Evolutionary conservation across 345 rosid genomes (phyloP).

Genomic region (Salix dunnii): DNA sequence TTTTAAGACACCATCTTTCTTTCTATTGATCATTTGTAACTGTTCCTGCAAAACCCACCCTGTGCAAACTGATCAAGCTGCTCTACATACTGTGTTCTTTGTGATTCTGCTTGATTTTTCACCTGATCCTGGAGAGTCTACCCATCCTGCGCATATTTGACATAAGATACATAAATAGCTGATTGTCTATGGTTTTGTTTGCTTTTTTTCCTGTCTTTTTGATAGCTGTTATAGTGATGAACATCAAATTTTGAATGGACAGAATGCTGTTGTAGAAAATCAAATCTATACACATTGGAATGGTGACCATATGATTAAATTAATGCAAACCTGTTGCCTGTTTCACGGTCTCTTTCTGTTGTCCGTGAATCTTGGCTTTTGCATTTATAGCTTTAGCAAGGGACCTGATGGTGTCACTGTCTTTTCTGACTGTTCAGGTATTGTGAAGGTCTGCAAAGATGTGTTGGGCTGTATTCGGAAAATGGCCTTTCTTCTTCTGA

Average conservation of each 20-base stretch:
- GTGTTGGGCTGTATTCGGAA: conserved; percentile 59
- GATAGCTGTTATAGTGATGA: not conserved
- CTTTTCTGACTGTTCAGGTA: conserved; percentile 46
- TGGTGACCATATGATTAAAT: not conserved
- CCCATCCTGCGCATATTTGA: not conserved
- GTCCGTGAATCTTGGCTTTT: not conserved
- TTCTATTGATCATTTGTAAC: not conserved
- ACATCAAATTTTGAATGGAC: not conserved
- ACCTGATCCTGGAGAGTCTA: not conserved
- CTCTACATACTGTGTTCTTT: not conserved
- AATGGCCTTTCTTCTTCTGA: conserved; percentile 68
- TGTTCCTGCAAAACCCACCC: not conserved
- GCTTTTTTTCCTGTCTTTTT: not conserved
- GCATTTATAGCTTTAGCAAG: not conserved
- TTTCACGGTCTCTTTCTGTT: not conserved
- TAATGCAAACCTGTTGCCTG: not conserved
- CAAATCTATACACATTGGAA: not conserved
- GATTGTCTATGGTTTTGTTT: not conserved
- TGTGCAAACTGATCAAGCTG: not conserved
- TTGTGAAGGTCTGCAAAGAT: conserved; percentile 87
- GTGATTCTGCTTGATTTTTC: not conserved
- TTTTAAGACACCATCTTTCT: not conserved
- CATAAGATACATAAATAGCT: not conserved
- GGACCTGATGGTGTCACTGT: not conserved
- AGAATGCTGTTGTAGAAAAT: not conserved